These are phyloP conservation scores for Penicillium bovifimosum DNA, from an alignment of 495 filamentous ascomycete genomes.

Conservation along the genomic window DNA sequence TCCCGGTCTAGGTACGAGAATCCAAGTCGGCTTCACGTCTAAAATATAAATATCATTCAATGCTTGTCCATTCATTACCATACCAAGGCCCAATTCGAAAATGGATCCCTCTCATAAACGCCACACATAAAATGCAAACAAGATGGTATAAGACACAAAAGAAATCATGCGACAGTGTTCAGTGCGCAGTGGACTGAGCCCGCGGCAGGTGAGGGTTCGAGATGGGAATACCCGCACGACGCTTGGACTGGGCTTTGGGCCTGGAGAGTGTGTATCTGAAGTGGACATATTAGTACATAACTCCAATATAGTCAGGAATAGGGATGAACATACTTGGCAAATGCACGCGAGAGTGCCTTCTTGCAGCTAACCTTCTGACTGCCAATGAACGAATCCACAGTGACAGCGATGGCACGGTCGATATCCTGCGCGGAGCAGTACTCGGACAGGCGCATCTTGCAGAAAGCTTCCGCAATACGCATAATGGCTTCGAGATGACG, in stretches of 20 bases:
- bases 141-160: slow-evolving; percentile 26
- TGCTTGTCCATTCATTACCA: slow-evolving; percentile 20
- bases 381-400: slow-evolving; percentile 92
- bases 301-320: neutral
- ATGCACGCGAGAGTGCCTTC: slow-evolving; percentile 91
- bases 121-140: slow-evolving; percentile 23
- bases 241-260: slow-evolving; percentile 42
- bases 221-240: slow-evolving; percentile 38
- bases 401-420: slow-evolving; percentile 94
- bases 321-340: slow-evolving; percentile 78
- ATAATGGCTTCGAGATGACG: slow-evolving; percentile 97
- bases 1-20: too few relatives aligned
- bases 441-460: slow-evolving; percentile 91
- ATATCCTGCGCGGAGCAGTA: slow-evolving; percentile 88
- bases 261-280: slow-evolving; percentile 43
- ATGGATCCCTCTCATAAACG: slow-evolving; percentile 10
- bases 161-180: slow-evolving; percentile 6
- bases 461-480: slow-evolving; percentile 87
- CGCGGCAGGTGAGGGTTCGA: slow-evolving; percentile 27
- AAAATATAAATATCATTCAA: neutral
- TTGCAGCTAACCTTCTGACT: slow-evolving; percentile 97
- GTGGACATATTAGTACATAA: slow-evolving; percentile 14
- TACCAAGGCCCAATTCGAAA: slow-evolving; percentile 16
- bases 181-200: slow-evolving; percentile 11
- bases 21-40: neutral